Evolutionary conservation across 2,329 filamentous ascomycete genomes (phyloP).

Genomic region (Fusarium dlaminii): DNA sequence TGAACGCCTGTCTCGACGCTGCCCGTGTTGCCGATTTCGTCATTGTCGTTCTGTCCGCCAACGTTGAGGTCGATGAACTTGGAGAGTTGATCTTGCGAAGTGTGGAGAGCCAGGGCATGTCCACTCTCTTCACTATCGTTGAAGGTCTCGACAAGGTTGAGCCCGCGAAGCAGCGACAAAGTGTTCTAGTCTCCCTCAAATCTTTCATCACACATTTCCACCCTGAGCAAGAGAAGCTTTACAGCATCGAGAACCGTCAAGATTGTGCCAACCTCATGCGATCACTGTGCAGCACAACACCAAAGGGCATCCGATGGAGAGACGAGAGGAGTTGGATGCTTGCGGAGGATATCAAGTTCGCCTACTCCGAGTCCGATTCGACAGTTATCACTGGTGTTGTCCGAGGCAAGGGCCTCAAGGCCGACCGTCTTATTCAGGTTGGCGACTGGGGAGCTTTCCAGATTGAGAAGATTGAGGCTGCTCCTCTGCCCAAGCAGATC

Average conservation of each 20-base stretch:
- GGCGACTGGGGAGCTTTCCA: conserved; percentile 96
- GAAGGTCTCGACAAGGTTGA: conserved; percentile 82
- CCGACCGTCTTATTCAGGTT: conserved; percentile 88
- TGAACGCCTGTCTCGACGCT: conserved; percentile 83
- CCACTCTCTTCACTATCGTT: conserved; percentile 87
- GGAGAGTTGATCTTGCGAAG: conserved; percentile 87
- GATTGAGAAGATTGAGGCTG: conserved; percentile 86
- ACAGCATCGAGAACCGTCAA: conserved; percentile 86
- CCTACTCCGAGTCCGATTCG: conserved; percentile 65
- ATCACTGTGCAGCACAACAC: conserved; percentile 88
- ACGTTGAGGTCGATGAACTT: conserved; percentile 83
- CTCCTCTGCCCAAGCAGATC: conserved; percentile 70
- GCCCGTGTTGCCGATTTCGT: conserved; percentile 92
- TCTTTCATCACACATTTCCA: conserved; percentile 96
- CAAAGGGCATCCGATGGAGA: conserved; percentile 94
- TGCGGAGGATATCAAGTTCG: conserved; percentile 82
- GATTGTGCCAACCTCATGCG: conserved; percentile 92
- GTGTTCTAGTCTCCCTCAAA: conserved; percentile 83
- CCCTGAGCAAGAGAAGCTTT: conserved; percentile 88
- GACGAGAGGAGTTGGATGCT: conserved; percentile 97
- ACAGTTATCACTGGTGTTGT: conserved; percentile 86
- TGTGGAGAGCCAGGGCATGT: conserved; percentile 93
- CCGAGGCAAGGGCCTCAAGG: conserved; percentile 85
- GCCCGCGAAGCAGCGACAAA: conserved; percentile 78
- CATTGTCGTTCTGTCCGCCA: conserved; percentile 82